These are phyloP conservation scores for Mucor piriformis DNA, from an alignment of 371 early-diverging fungal species.

Conservation along the genomic window DNA sequence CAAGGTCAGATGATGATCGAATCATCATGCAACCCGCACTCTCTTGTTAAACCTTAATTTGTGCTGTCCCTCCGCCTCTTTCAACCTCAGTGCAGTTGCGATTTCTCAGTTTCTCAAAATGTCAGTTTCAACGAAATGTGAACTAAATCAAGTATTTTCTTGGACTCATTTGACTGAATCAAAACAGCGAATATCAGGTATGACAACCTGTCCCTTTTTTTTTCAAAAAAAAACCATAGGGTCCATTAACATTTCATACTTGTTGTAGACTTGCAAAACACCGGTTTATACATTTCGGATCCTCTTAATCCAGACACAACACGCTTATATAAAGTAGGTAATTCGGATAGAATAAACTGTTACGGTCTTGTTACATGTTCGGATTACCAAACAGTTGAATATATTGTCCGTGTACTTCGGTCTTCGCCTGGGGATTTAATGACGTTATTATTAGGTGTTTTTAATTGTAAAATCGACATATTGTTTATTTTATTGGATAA, in stretches of 20 bases:
- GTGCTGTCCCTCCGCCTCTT: no score
- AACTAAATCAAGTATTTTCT: background rate
- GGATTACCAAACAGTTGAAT: background rate
- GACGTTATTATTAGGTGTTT: background rate
- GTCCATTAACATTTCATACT: background rate
- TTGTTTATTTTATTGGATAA: conserved; percentile 2
- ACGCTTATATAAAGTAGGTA: background rate
- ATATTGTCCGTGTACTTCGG: background rate
- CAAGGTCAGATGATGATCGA: conserved; percentile 1
- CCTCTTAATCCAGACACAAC: background rate
- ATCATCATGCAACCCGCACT: background rate
- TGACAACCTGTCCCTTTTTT: background rate
- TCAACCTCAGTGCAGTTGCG: background rate
- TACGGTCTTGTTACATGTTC: background rate
- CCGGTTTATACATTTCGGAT: background rate
- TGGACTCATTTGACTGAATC: background rate
- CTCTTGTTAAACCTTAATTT: background rate
- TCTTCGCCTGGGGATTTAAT: background rate
- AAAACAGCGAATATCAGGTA: background rate
- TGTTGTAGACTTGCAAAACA: background rate
- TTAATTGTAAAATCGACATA: background rate
- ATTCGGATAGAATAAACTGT: no score
- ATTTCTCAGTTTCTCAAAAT: background rate
- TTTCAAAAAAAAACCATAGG: background rate
- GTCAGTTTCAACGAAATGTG: background rate